Evolutionary conservation across 441 rosid species (phyloP), one percentile per base, ranked within the genome.

Genomic region (Populus hybrid): DNA sequence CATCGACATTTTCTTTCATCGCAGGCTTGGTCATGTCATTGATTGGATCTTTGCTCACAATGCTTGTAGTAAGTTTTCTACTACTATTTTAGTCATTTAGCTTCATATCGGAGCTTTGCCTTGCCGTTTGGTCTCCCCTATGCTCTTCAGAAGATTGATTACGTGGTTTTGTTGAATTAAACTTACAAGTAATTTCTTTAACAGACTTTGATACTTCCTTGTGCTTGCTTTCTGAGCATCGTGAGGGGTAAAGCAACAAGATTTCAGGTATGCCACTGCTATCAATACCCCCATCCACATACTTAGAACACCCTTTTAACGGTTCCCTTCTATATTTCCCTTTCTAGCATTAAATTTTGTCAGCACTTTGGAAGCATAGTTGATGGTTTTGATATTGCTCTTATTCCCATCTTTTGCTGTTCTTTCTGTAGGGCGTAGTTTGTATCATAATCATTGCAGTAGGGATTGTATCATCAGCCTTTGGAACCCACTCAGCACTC

Each of bases 21-120:
- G 69, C 87, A 95, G 99, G 98, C 42, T 87, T 93, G 77, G 91
- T 93, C 65, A 88, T 95, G 98, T 93, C 99, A 38, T 74, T 95
- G 79, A 92, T 95, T 40, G 98, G 99, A 87, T 95, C 99, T 50
- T 83, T 92, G 75, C 91, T 95, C 83, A 90, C 98, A 71, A 93
- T 95, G 99, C 94, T 95, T 76, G 92, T 95, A 77, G 99, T 92
- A 86, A 84, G 97, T 84, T 67, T 46, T 81, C 73, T 65, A 35
- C 36, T 50, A 30, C 72, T 4, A 4, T 53, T 67, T 3, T 30
- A 30, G 32, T 30, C 46, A 32, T 18, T 9, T 67, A 38, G n/a
- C 18, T 70, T 70, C 63, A 19, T 30, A 9, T 1, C 32, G 28
- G 5, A 40, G 1, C 5, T 5, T 57, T 32, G 50, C 5, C 7